These are phyloP conservation scores for Physcomitrellopsis africana DNA, from an alignment of 225 moss, liverwort and hornwort species.

Conservation along the genomic window DNA sequence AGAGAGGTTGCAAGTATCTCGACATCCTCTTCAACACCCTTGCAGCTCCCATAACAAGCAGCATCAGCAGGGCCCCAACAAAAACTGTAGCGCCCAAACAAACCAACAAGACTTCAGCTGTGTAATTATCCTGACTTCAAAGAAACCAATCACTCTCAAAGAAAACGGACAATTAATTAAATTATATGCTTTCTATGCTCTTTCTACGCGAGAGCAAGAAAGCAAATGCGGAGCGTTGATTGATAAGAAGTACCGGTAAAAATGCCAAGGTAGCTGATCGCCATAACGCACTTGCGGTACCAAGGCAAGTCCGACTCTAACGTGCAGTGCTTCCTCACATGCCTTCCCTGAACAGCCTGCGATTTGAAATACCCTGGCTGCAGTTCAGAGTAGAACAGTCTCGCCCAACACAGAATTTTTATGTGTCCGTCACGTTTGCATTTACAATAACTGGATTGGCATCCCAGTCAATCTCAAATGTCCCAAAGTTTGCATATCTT, in stretches of 20 bases:
- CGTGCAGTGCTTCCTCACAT: slow-evolving; percentile 73
- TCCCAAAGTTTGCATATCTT: slow-evolving; percentile 71
- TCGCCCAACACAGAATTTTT: slow-evolving; percentile 56
- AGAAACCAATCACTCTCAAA: neutral
- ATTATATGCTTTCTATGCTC: too few species aligned
- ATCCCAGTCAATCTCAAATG: slow-evolving; percentile 84
- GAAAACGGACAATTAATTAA: neutral
- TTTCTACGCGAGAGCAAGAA: slow-evolving; percentile 15
- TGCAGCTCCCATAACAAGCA: slow-evolving; percentile 36
- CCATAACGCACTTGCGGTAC: slow-evolving; percentile 63
- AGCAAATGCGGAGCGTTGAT: neutral
- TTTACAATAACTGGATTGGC: slow-evolving; percentile 62
- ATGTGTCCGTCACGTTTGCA: slow-evolving; percentile 63
- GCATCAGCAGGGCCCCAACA: slow-evolving; percentile 34
- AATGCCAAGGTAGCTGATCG: slow-evolving; percentile 50
- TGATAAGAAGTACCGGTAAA: slow-evolving; percentile 46
- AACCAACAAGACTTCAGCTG: too few species aligned
- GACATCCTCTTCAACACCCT: slow-evolving; percentile 19
- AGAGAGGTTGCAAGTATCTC: slow-evolving; percentile 19
- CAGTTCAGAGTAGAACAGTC: slow-evolving; percentile 64
- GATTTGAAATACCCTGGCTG: slow-evolving; percentile 65
- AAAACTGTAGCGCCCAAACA: slow-evolving; percentile 34
- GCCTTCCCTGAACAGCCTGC: slow-evolving; percentile 29
- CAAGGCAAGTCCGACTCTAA: slow-evolving; percentile 76
- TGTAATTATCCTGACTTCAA: too few species aligned